Evolutionary conservation across 805 yeast genomes (phyloP).

Genomic region (Pichia insulana): DNA sequence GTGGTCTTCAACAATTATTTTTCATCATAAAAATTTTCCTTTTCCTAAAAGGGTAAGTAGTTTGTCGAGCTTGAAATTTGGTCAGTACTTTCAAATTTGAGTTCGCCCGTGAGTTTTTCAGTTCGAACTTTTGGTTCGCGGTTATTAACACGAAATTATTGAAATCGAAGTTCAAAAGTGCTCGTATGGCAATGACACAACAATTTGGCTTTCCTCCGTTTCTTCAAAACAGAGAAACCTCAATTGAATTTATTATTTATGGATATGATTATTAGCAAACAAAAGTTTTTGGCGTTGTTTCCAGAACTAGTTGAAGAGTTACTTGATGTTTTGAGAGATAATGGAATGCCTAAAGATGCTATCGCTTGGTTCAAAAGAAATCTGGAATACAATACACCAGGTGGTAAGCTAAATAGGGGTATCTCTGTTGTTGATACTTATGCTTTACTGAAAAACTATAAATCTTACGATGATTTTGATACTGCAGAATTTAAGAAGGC

Average conservation of each 20-base stretch:
- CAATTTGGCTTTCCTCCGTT: no score
- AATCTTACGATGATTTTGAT: slow-evolving; percentile 45
- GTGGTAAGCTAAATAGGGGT: slow-evolving; percentile 96
- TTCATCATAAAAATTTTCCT: slow-evolving; percentile 5
- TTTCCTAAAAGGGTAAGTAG: slow-evolving; percentile 3
- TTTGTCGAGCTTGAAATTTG: no score
- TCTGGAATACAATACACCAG: slow-evolving; percentile 82
- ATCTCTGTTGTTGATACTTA: slow-evolving; percentile 91
- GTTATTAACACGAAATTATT: no score
- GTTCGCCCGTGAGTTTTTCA: background rate
- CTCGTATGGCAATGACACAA: no score
- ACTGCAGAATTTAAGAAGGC: slow-evolving; percentile 70
- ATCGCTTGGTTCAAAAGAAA: slow-evolving; percentile 71
- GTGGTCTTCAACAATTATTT: no score
- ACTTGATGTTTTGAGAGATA: slow-evolving; percentile 46
- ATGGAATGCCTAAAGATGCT: slow-evolving; percentile 83
- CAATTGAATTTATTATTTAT: no score
- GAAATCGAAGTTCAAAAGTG: no score
- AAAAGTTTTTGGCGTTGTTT: slow-evolving; percentile 57
- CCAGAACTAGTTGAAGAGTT: slow-evolving; percentile 74
- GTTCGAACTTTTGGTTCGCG: no score
- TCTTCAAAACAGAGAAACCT: no score
- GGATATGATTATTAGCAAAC: slow-evolving; percentile 36
- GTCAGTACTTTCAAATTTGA: no score
- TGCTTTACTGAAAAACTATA: slow-evolving; percentile 61